A percentile compares a stretch with the other conserved stretches of the same genome.
Evolutionary conservation across 345 rosid species (phyloP).

Genomic region (Ceriops decandra): DNA sequence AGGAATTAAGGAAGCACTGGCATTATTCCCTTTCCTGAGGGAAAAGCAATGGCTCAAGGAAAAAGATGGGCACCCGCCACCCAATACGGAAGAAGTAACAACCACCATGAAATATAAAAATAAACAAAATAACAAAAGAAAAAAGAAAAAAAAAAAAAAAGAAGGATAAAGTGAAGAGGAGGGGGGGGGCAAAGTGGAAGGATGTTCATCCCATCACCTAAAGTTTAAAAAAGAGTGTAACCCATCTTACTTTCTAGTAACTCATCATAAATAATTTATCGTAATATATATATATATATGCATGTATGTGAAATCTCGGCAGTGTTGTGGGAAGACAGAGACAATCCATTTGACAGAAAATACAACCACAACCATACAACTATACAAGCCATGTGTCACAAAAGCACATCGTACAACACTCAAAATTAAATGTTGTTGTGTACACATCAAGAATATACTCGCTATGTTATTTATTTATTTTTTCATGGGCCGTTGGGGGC

Average conservation of each 20-base stretch:
- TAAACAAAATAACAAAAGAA: background rate
- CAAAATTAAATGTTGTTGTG: slow-evolving; percentile 6
- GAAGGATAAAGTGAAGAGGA: too few species aligned
- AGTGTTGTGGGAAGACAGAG: background rate
- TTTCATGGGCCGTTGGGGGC: background rate
- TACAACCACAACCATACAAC: background rate
- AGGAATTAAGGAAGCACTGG: slow-evolving; percentile 34
- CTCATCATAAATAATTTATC: slow-evolving; percentile 56
- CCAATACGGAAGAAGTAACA: background rate
- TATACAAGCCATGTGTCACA: slow-evolving; percentile 14
- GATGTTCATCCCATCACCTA: slow-evolving; percentile 83
- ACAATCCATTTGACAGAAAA: slow-evolving; percentile 6
- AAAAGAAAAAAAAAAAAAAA: slow-evolving; percentile 1
- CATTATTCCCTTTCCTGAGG: slow-evolving; percentile 54
- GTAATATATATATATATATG: slow-evolving; percentile 19
- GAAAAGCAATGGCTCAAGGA: slow-evolving; percentile 44
- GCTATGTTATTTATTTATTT: background rate
- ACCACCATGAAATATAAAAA: background rate
- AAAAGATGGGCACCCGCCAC: slow-evolving; percentile 45
- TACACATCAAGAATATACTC: slow-evolving; percentile 28
- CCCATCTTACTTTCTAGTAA: slow-evolving; percentile 52
- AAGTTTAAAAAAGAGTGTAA: slow-evolving; percentile 34
- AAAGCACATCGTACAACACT: background rate
- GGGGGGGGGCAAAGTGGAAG: slow-evolving; percentile 96
- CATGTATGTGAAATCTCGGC: background rate